These are phyloP conservation scores for Coniella vitis DNA, from an alignment of 2,329 filamentous ascomycete genomes.

Conservation along the genomic window DNA sequence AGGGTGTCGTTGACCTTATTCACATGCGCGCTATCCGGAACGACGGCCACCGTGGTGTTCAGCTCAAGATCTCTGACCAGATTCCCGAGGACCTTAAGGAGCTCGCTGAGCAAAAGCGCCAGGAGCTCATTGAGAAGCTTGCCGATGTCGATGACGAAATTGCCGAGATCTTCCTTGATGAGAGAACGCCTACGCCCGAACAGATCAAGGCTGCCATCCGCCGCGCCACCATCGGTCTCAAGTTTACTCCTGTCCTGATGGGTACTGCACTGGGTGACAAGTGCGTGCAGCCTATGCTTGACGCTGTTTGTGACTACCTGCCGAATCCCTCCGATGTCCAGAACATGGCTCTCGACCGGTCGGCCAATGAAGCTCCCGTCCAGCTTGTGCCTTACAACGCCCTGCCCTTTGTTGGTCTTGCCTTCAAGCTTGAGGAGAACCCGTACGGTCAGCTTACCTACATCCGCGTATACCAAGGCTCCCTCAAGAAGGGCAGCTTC, in stretches of 20 bases:
- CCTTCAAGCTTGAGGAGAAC: constrained; percentile 98
- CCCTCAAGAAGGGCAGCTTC: constrained; percentile 78
- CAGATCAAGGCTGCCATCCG: constrained; percentile 93
- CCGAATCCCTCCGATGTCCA: constrained; percentile 86
- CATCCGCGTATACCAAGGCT: constrained; percentile 95
- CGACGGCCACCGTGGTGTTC: constrained; percentile 74
- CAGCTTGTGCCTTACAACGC: constrained; percentile 90
- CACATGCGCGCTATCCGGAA: constrained; percentile 92
- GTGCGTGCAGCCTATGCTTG: constrained; percentile 88
- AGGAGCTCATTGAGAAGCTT: constrained; percentile 84
- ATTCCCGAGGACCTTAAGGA: constrained; percentile 73
- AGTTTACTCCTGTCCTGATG: constrained; percentile 95
- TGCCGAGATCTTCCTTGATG: constrained; percentile 88
- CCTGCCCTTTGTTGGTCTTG: constrained; percentile 87
- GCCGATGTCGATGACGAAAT: constrained; percentile 98
- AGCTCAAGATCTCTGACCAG: constrained; percentile 67
- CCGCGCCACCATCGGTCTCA: constrained; percentile 76
- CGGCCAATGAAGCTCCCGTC: constrained; percentile 69
- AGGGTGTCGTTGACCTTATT: constrained; percentile 88
- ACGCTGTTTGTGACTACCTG: constrained; percentile 92
- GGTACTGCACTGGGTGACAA: constrained; percentile 93
- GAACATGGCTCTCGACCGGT: constrained; percentile 82
- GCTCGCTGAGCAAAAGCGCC: constrained; percentile 75
- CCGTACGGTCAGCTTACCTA: constrained; percentile 98
- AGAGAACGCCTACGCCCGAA: constrained; percentile 66